Evolutionary conservation across 176 grass and related monocot species (phyloP).

Genomic region (Cenchrus fungigraminus): DNA sequence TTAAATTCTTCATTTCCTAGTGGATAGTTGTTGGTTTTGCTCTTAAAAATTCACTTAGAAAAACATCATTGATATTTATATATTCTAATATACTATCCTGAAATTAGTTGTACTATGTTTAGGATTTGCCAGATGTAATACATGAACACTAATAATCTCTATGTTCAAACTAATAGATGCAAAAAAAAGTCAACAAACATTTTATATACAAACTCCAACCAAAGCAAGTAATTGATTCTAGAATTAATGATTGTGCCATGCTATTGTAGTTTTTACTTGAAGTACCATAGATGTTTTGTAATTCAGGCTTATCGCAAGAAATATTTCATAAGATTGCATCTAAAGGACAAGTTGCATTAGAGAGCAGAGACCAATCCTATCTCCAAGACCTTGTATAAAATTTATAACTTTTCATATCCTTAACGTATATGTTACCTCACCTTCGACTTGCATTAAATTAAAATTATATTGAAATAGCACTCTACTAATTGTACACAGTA

Average conservation of each 20-base stretch:
- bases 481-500: background rate
- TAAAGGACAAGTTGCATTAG: no score
- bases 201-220: background rate
- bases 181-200: background rate
- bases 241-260: background rate
- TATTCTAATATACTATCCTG: background rate
- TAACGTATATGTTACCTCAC: background rate
- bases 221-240: background rate
- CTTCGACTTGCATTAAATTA: background rate
- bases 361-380: background rate
- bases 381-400: background rate
- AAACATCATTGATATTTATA: background rate
- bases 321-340: background rate
- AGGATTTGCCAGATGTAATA: background rate
- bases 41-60: background rate
- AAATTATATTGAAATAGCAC: background rate
- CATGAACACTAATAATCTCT: background rate
- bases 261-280: background rate
- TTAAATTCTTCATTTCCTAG: background rate
- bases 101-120: background rate
- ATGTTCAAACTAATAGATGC: background rate
- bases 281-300: background rate
- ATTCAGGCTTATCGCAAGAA: background rate
- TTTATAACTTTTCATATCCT: background rate
- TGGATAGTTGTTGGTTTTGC: background rate